phyloP scores from a whole-genome alignment of 2,329 filamentous ascomycete species.

The Drechslerella dactyloides region DNA sequence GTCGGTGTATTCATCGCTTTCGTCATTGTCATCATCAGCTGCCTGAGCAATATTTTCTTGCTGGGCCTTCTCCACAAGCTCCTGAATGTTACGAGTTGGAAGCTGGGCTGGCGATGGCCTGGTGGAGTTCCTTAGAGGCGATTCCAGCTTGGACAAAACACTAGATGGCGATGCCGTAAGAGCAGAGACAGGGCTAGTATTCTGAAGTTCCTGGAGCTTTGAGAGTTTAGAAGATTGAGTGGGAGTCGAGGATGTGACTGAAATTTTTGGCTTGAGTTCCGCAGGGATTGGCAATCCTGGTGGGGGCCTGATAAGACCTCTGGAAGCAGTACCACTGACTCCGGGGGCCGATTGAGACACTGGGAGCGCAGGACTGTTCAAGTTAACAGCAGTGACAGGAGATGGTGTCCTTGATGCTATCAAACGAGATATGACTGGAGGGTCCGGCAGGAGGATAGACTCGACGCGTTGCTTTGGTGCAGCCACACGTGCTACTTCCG shows the following conservation, averaged over 20 bases:
- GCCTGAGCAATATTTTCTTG: background rate
- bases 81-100: constrained; percentile 29
- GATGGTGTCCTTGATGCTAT: constrained; percentile 31
- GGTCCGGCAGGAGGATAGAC: constrained; percentile 39
- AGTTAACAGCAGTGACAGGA: constrained; percentile 31
- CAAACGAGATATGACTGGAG: constrained; percentile 35
- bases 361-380: constrained; percentile 16
- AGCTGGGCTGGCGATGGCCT: constrained; percentile 34
- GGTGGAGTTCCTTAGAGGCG: constrained; percentile 5
- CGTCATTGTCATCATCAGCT: constrained; percentile 21
- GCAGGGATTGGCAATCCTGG: constrained; percentile 35
- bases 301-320: constrained; percentile 21
- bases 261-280: constrained; percentile 31
- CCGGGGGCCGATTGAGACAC: constrained; percentile 7
- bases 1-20: constrained; percentile 39
- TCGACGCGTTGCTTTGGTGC: constrained; percentile 26
- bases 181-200: constrained; percentile 41
- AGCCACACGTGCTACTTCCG: background rate
- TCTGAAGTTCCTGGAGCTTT: constrained; percentile 17
- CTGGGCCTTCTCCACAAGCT: constrained; percentile 25
- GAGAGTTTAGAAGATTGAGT: constrained; percentile 20
- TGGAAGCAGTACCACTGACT: background rate
- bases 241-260: constrained; percentile 32
- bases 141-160: constrained; percentile 18
- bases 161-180: constrained; percentile 34